Conservation (phyloP, 257 asterid genomes). For the Anisodus tanguticus region DNA sequence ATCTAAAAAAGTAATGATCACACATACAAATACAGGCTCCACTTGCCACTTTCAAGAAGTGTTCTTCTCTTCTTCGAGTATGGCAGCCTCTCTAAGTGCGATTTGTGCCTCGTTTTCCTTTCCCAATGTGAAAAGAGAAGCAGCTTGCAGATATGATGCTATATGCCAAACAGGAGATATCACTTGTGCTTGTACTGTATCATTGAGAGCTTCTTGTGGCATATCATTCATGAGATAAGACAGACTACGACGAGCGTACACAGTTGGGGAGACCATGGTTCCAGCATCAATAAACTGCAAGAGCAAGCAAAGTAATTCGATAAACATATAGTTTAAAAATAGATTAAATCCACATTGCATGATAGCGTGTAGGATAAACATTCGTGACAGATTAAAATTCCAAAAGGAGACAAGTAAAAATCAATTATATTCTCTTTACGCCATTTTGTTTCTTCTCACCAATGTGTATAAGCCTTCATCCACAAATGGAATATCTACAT, state of each 20-base stretch:
- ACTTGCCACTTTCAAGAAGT: conserved; percentile 36
- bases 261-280: conserved; percentile 54
- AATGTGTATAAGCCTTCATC: neutral
- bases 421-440: neutral
- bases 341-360: neutral
- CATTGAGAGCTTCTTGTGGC: conserved; percentile 79
- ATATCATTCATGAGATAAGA: conserved; percentile 74
- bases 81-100: conserved; percentile 77
- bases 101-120: conserved; percentile 87
- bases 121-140: conserved; percentile 69
- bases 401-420: neutral
- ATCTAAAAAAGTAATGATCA: neutral
- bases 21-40: conserved; percentile 1
- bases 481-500: neutral
- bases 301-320: conserved; percentile 1
- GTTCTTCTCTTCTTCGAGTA: conserved; percentile 67
- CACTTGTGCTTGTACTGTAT: conserved; percentile 83
- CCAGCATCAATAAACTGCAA: conserved; percentile 52
- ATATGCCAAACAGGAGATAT: conserved; percentile 87
- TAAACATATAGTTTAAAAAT: neutral
- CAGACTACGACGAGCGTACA: conserved; percentile 52
- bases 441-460: neutral
- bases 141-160: conserved; percentile 81
- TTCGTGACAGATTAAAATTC: neutral
- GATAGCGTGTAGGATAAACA: neutral